A percentile compares a stretch with the other conserved stretches of the same genome.
These are phyloP conservation scores for Cladophialophora bantiana DNA, from an alignment of 2,329 filamentous ascomycete species.

Conservation along the genomic window DNA sequence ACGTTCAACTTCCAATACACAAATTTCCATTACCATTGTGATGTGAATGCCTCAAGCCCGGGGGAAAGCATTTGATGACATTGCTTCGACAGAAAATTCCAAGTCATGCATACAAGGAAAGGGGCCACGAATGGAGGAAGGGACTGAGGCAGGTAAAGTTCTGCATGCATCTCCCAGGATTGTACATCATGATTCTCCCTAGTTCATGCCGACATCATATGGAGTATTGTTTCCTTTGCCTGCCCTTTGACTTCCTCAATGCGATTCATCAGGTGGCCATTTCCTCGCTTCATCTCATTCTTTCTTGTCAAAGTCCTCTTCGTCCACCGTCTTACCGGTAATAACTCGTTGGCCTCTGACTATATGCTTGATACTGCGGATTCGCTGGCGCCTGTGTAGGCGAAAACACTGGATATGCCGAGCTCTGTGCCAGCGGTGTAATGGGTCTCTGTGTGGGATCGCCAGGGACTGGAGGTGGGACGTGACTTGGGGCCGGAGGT, in stretches of 20 bases:
- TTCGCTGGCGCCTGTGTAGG: conserved; percentile 21
- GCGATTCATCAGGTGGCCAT: background rate
- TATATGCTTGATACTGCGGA: conserved; percentile 40
- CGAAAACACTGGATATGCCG: conserved; percentile 34
- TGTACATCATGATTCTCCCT: background rate
- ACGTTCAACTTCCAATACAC: background rate
- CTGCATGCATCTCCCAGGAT: background rate
- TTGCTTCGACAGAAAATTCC: background rate
- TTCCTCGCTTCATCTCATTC: background rate
- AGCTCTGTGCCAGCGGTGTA: conserved; percentile 26
- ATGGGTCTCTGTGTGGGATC: conserved; percentile 21
- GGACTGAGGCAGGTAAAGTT: background rate
- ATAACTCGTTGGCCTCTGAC: conserved; percentile 31
- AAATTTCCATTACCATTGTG: background rate
- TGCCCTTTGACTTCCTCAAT: background rate
- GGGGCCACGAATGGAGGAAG: background rate
- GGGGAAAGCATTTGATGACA: background rate
- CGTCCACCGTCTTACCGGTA: background rate
- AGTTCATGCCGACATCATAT: background rate
- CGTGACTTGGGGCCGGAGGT: conserved; percentile 34
- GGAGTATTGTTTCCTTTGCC: background rate
- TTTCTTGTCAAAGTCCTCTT: background rate
- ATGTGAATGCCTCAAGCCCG: background rate
- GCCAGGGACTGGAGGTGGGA: conserved; percentile 31
- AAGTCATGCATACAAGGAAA: background rate